Evolutionary conservation across 805 yeast species (phyloP), one percentile per base, ranked within the genome.

Genomic region (Wickerhamomyces sydowiorum): DNA sequence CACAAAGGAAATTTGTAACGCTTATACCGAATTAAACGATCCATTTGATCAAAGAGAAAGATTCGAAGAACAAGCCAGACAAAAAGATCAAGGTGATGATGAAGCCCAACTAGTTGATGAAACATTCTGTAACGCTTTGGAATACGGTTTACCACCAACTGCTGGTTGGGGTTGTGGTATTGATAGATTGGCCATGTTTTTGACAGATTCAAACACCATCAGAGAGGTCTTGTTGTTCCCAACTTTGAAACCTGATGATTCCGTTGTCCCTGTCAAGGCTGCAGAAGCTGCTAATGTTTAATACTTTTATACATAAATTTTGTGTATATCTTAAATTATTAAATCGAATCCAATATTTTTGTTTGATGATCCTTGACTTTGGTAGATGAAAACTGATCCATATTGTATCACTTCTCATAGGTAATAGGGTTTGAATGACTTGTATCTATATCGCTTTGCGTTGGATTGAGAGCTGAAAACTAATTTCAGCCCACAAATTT

Each of bases 121-220:
- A 73, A 84, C 86, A 51, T 91, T 91, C 90, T 85, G 95, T 75
- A 86, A 90, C 59, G 97, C 99, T 53, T 78, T 91, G 60, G 99
- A 91, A 73, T 91, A 88, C 67, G 99, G 98, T 69, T 78, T 91
- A 60, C 99, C 99, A 46, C 99, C 99, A 59, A 93, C 98, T 56
- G 98, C 95, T 67, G 99, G 99, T 56, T 91, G 98, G 98, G 99
- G 99, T 57, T 84, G 96, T 72, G 99, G 99, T 78, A 90, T 91
- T 55, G 99, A 91, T 71, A 85, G 99, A 76, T 66, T 91, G 62
- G 89, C 96, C 61, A 91, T 91, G 99, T 93, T 93, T 75, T 79
- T 93, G 72, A 93, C 98, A 48, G 81, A 93, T 69, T 86, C 96
- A 45, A 86, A 89, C 75, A 86, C 96, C 54, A 91, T 91, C 62